A percentile compares a stretch with the other conserved stretches of the same genome.
phyloP scores from a whole-genome alignment of 2,329 filamentous ascomycete genomes.

The Fusarium hainanense region DNA sequence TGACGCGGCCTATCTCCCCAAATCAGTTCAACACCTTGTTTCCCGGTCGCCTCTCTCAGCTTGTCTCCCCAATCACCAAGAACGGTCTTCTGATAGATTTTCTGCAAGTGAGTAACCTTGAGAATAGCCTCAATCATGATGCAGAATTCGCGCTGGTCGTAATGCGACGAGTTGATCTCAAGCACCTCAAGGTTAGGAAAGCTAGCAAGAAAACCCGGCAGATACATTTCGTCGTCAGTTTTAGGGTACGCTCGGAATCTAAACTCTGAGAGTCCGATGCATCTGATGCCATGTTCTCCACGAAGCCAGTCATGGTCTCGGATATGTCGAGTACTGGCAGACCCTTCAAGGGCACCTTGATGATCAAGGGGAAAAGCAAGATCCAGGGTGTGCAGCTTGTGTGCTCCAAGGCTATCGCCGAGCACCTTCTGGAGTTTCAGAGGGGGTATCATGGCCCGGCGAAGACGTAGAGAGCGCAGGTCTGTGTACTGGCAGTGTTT shows the following conservation, averaged over 20 bases:
- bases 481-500: slow-evolving; percentile 41
- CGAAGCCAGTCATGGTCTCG: slow-evolving; percentile 51
- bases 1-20: slow-evolving; percentile 46
- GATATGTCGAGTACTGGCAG: slow-evolving; percentile 47
- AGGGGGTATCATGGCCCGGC: slow-evolving; percentile 42
- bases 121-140: slow-evolving; percentile 48
- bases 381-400: slow-evolving; percentile 51
- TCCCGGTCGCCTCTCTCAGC: slow-evolving; percentile 39
- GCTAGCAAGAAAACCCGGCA: slow-evolving; percentile 51
- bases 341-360: slow-evolving; percentile 40
- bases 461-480: slow-evolving; percentile 47
- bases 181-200: slow-evolving; percentile 53
- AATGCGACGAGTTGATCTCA: slow-evolving; percentile 50
- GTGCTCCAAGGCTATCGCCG: slow-evolving; percentile 40
- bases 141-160: slow-evolving; percentile 47
- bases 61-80: slow-evolving; percentile 49
- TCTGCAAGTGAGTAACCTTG: slow-evolving; percentile 47
- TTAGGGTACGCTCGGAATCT: slow-evolving; percentile 48
- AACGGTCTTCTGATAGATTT: slow-evolving; percentile 49
- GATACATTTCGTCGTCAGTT: slow-evolving; percentile 46
- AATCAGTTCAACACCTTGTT: slow-evolving; percentile 45
- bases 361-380: slow-evolving; percentile 50
- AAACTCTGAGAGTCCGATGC: slow-evolving; percentile 52
- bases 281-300: slow-evolving; percentile 49
- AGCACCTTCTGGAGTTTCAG: slow-evolving; percentile 42